Conservation (phyloP, 2,329 filamentous ascomycete genomes). For the Didymella pomorum region DNA sequence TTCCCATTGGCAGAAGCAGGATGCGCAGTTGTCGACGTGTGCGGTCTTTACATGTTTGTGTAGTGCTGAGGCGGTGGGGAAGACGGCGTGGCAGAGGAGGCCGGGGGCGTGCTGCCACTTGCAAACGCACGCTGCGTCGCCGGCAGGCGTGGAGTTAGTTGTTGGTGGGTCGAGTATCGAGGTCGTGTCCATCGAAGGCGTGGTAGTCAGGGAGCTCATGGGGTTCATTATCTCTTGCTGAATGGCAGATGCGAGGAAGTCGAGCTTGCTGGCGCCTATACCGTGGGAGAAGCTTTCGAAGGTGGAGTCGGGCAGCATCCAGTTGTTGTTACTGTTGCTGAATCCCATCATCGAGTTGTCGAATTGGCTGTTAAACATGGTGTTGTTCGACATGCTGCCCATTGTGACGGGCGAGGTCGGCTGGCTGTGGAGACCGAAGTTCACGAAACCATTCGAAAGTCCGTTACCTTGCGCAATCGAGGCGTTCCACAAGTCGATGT, state of each 20-base stretch:
- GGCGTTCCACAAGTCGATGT: slow-evolving; percentile 39
- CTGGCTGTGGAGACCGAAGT: slow-evolving; percentile 37
- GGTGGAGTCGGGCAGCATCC: slow-evolving; percentile 41
- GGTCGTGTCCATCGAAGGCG: slow-evolving; percentile 17
- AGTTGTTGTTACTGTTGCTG: slow-evolving; percentile 32
- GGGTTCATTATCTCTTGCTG: slow-evolving; percentile 39
- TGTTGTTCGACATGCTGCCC: slow-evolving; percentile 24
- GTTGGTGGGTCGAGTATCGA: slow-evolving; percentile 10
- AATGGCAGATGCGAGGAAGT: slow-evolving; percentile 41
- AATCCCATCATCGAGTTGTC: slow-evolving; percentile 33
- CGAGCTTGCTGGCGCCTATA: slow-evolving; percentile 34
- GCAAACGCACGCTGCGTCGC: slow-evolving; percentile 35
- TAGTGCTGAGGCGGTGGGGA: slow-evolving; percentile 39
- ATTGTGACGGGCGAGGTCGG: slow-evolving; percentile 33
- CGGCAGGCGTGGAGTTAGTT: slow-evolving; percentile 16
- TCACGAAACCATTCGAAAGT: slow-evolving; percentile 36
- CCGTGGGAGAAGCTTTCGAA: slow-evolving; percentile 28
- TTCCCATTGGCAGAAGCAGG: slow-evolving; percentile 50
- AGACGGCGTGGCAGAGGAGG: slow-evolving; percentile 40
- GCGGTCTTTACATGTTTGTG: slow-evolving; percentile 48
- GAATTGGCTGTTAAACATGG: slow-evolving; percentile 26
- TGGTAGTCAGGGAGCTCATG: slow-evolving; percentile 18
- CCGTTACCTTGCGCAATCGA: slow-evolving; percentile 39
- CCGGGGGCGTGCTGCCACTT: slow-evolving; percentile 44
- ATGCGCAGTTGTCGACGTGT: slow-evolving; percentile 47